Evolutionary conservation across 768 basidiomycete genomes (phyloP), one percentile per base, ranked within the genome.

Genomic region (Collybiopsis confluens): DNA sequence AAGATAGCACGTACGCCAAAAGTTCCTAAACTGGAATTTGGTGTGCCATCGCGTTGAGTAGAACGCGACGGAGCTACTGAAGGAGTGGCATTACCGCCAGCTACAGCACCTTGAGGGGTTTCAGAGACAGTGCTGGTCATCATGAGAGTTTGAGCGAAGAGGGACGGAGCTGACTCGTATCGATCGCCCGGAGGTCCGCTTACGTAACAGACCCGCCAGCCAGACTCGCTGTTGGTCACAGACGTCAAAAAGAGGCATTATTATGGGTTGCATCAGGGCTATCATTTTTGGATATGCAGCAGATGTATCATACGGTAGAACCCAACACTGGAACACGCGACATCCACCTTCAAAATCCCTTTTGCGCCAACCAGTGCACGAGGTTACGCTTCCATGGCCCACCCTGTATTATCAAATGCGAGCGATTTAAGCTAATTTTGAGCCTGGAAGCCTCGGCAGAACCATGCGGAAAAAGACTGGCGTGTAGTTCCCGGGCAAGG

Each of bases 321-420:
- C 36, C n/a, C 10, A 37, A 37, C 36, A 37, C n/a, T 10, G 36
- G 36, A 16, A 42, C 23, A 45, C 27, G 44, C 44, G 27, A 40
- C 6, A 40, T 40, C 38, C 38, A 40, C 38, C 11, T n/a, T 45
- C 33, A 90, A 67, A 90, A 90, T 11, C 89, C 89, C 61, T 76
- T 82, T 54, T 65, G 64, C 63, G 71, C 71, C 60, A 91, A 74
- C 83, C 85, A 91, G 46, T 76, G 72, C 59, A 78, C 62, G 45
- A 91, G 79, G 41, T 80, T 66, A 55, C 74, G 71, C 64, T 80
- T 88, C 82, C 81, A 85, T 44, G 73, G 74, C 5, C 85, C 84
- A 43, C 87, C 87, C 23, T 73, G 69, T 57, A 90, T 74, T 45
- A 81, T 58, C 55, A 89, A 60, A 62, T 86, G 80, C 38, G 77